These are phyloP conservation scores for Microascus cirrosus DNA, from an alignment of 2,329 filamentous ascomycete genomes.

Conservation along the genomic window DNA sequence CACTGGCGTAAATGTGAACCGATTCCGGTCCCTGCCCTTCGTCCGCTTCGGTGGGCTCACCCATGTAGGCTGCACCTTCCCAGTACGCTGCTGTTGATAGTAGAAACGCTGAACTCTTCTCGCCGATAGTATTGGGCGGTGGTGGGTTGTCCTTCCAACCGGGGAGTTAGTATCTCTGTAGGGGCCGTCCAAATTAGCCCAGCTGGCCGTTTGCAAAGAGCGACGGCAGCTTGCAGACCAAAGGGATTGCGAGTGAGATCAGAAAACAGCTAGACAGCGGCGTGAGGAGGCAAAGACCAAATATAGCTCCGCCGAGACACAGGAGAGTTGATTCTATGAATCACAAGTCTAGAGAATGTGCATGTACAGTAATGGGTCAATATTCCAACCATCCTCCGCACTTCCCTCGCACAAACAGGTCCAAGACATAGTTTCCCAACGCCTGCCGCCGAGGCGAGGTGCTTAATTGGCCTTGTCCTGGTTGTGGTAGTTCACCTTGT, in stretches of 20 bases:
- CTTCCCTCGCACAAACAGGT: not conserved
- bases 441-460: not conserved
- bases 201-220: too few relatives aligned
- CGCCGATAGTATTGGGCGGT: too few relatives aligned
- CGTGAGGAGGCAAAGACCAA: not conserved
- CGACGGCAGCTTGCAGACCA: not conserved
- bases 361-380: not conserved
- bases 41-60: too few relatives aligned
- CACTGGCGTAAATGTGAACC: too few relatives aligned
- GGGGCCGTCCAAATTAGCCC: too few relatives aligned
- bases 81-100: too few relatives aligned
- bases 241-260: not conserved
- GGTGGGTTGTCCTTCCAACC: too few relatives aligned
- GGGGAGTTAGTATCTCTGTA: too few relatives aligned
- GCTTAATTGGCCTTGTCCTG: slow-evolving; percentile 53
- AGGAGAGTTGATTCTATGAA: slow-evolving; percentile 1
- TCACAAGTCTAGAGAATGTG: slow-evolving; percentile 1
- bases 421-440: not conserved
- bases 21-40: too few relatives aligned
- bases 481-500: slow-evolving; percentile 93
- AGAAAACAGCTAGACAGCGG: not conserved
- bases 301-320: not conserved
- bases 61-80: too few relatives aligned
- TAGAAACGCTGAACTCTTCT: too few relatives aligned
- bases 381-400: not conserved